Base-by-base conservation (phyloP, 179 eudicot genomes). In the Silene vulgaris region DNA sequence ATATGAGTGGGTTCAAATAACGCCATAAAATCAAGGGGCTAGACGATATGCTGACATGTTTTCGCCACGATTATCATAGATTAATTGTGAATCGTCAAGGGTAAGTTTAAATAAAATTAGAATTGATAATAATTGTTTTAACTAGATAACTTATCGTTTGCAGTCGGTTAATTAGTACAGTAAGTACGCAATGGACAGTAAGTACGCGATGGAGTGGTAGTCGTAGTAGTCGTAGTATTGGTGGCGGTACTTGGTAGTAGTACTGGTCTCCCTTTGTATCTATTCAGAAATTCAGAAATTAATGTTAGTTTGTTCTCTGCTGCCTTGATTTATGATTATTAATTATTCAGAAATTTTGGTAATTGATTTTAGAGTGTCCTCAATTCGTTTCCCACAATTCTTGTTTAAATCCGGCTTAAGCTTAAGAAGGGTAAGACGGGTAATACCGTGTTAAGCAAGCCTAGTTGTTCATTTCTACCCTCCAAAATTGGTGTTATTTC, bases 1-100 rank as follows among this genome's bases (percentile, higher is more conserved):
- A 20, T 92, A 86, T 79, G 91, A 89, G 68, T 95, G 99, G 99
- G 83, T 86, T 76, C 86, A 28, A 59, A 74, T 86, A 59, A 89
- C 86, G 81, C 94, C 88, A 70, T 88, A 88, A 90, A 52, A 52
- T 52, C 59, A 16, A 16, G 2, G 12, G 1, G 54, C 32, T 29
- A 29, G 3, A 29, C 32, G 40, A 35, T 5, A 35, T 35, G 40
- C 40, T 35, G 40, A 35, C 40, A 35, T 5, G 40, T 52, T 52
- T 52, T 52, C 2, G 40, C 40, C 59, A 52, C 59, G 57, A 52
- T 70, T 71, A 71, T 71, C 40, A 2, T 69, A 70, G 37, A 4
- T 72, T 30, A 57, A 28, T 23, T 28, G 60, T 26, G 12, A 45
- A 43, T 40, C 43, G 30, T 50, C 28, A 67, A 67, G 29, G 14